Percentiles rank a stretch among this genome's conserved stretches.
These are phyloP conservation scores for Suhomyces terraborum DNA, from an alignment of 1,139 yeast genomes.

Conservation along the genomic window DNA sequence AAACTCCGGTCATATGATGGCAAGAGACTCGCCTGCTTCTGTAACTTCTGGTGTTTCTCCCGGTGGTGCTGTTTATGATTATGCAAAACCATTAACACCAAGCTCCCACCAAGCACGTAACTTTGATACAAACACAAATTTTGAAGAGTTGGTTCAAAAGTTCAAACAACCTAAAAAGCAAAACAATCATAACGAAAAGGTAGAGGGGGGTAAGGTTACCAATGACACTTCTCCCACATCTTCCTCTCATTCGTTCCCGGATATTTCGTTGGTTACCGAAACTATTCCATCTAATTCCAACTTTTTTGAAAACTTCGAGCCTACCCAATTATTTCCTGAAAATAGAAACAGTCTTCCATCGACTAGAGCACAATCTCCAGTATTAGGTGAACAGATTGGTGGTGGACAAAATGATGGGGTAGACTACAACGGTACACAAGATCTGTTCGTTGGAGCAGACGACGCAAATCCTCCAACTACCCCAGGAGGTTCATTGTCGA, in stretches of 20 bases:
- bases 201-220: constrained; percentile 14
- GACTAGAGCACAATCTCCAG: constrained; percentile 43
- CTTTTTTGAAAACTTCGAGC: constrained; percentile 51
- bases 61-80: constrained; percentile 25
- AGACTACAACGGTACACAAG: constrained; percentile 11
- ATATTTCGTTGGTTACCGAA: constrained; percentile 50
- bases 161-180: constrained; percentile 23
- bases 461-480: constrained; percentile 25
- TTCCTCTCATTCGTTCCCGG: constrained; percentile 47
- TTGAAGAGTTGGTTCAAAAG: constrained; percentile 39
- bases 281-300: constrained; percentile 42
- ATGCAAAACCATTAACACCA: constrained; percentile 3
- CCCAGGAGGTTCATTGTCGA: constrained; percentile 37
- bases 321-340: constrained; percentile 52
- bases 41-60: constrained; percentile 37
- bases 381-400: constrained; percentile 4
- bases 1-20: constrained; percentile 9
- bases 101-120: background rate
- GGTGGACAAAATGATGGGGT: constrained; percentile 7
- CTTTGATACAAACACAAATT: constrained; percentile 15
- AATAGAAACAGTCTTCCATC: constrained; percentile 37
- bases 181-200: constrained; percentile 5
- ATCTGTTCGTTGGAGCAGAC: constrained; percentile 9
- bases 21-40: constrained; percentile 18
- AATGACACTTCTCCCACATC: constrained; percentile 41